phyloP scores from a whole-genome alignment of 306 rosid genomes.

The Lotus japonicus region DNA sequence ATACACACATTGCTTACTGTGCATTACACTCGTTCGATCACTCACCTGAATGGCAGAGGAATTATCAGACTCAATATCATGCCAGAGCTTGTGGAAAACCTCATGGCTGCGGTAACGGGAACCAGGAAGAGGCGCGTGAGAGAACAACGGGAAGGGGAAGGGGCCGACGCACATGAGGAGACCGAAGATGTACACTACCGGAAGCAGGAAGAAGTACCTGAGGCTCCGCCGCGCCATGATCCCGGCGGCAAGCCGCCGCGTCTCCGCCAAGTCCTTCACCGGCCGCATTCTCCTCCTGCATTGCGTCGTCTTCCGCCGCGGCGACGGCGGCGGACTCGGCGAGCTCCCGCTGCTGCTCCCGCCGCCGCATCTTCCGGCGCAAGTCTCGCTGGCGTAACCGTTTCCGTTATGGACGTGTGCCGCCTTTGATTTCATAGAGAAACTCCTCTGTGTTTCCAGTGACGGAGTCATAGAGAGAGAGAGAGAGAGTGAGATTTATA shows the following conservation, averaged over 20 bases:
- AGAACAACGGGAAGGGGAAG: conserved; percentile 32
- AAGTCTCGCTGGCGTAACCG: conserved; percentile 39
- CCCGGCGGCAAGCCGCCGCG: conserved; percentile 19
- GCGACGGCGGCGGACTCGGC: conserved; percentile 87
- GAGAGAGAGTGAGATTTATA: neutral
- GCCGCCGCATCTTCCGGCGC: conserved; percentile 24
- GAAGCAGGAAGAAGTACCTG: conserved; percentile 64
- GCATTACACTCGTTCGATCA: neutral
- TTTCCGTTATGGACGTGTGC: conserved; percentile 34
- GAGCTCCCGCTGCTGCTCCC: conserved; percentile 54
- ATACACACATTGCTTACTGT: neutral
- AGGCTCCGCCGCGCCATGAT: conserved; percentile 55
- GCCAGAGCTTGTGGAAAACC: conserved; percentile 55
- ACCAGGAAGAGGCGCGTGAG: conserved; percentile 71
- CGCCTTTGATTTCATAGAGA: conserved; percentile 56
- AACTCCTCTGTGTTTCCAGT: neutral
- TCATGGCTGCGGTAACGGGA: conserved; percentile 71
- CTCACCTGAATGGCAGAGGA: conserved; percentile 68
- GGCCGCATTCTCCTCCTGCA: conserved; percentile 54
- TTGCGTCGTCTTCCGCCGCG: conserved; percentile 45
- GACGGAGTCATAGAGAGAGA: neutral
- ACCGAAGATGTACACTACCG: conserved; percentile 75
- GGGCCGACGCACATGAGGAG: conserved; percentile 85
- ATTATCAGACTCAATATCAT: conserved; percentile 55
- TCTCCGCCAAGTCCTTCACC: conserved; percentile 34